Conservation (phyloP, 805 yeast genomes). For the Candida maris region DNA sequence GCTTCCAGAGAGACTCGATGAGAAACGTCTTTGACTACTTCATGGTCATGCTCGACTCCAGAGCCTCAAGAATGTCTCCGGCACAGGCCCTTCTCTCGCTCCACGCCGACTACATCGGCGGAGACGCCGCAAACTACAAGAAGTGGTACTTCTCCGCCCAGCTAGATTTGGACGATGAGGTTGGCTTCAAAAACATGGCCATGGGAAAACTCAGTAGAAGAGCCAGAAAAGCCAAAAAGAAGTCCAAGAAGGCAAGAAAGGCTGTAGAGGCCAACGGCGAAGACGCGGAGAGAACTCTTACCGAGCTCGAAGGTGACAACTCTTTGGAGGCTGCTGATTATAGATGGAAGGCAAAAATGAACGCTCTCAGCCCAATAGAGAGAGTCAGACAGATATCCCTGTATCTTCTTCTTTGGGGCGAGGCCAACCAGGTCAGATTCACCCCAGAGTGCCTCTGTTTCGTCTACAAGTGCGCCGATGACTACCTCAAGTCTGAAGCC, state of each 20-base stretch:
- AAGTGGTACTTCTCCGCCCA: constrained; percentile 90
- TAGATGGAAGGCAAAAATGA: constrained; percentile 84
- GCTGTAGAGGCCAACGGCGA: constrained; percentile 65
- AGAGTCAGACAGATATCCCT: constrained; percentile 76
- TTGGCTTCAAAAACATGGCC: constrained; percentile 79
- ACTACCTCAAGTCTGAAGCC: constrained; percentile 82
- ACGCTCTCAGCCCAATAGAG: constrained; percentile 66
- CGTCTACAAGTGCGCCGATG: constrained; percentile 91
- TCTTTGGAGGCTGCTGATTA: constrained; percentile 79
- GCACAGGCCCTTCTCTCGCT: constrained; percentile 78
- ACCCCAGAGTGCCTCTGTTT: constrained; percentile 87
- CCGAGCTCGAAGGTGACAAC: constrained; percentile 76
- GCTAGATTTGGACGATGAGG: constrained; percentile 77
- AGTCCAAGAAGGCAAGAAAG: constrained; percentile 70
- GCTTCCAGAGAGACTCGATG: constrained; percentile 91
- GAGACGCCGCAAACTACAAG: constrained; percentile 79
- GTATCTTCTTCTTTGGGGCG: constrained; percentile 82
- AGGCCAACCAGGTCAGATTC: constrained; percentile 91
- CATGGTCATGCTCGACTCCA: constrained; percentile 77
- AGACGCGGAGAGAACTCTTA: constrained; percentile 54
- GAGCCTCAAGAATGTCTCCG: constrained; percentile 87
- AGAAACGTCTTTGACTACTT: constrained; percentile 87
- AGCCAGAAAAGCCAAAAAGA: constrained; percentile 77
- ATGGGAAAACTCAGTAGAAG: constrained; percentile 73
- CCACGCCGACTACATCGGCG: constrained; percentile 87